Percentiles rank a stretch among this genome's conserved stretches.
Conservation (phyloP, 1,284 basidiomycete species). For the Cutaneotrichosporon dermatis region DNA sequence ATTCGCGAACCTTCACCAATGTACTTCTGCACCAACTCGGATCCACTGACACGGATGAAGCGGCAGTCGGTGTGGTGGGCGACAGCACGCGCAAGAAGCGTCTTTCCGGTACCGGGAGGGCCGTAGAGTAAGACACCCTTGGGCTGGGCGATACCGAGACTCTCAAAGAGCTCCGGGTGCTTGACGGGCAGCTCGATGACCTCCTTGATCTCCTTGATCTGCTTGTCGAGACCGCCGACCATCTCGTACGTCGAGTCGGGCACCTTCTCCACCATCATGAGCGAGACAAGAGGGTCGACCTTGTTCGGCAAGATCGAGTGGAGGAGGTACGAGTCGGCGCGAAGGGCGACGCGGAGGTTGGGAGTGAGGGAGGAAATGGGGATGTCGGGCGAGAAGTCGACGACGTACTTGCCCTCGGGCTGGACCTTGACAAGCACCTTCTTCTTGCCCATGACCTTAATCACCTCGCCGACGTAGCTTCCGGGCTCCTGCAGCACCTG, state of each 20-base stretch:
- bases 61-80: conserved; percentile 98
- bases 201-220: conserved; percentile 99
- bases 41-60: conserved; percentile 94
- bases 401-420: conserved; percentile 98
- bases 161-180: conserved; percentile 95
- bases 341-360: conserved; percentile 86
- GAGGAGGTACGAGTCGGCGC: conserved; percentile 91
- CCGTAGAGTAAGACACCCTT: conserved; percentile 96
- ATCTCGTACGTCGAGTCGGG: conserved; percentile 99
- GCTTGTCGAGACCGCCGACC: conserved; percentile 96
- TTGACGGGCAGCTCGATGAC: conserved; percentile 98
- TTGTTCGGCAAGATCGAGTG: conserved; percentile 94
- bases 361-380: conserved; percentile 76
- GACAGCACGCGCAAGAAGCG: conserved; percentile 84
- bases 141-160: conserved; percentile 93
- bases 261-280: conserved; percentile 99
- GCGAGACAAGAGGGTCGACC: conserved; percentile 87
- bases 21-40: conserved; percentile 96
- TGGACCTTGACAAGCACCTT: conserved; percentile 98
- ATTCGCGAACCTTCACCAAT: conserved; percentile 95
- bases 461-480: conserved; percentile 94
- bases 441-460: conserved; percentile 99
- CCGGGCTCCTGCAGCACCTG: conserved; percentile 95
- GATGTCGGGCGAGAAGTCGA: conserved; percentile 87
- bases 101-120: conserved; percentile 96